Conservation (phyloP, 148 eudicot species). For the Chenopodium quinoa region DNA sequence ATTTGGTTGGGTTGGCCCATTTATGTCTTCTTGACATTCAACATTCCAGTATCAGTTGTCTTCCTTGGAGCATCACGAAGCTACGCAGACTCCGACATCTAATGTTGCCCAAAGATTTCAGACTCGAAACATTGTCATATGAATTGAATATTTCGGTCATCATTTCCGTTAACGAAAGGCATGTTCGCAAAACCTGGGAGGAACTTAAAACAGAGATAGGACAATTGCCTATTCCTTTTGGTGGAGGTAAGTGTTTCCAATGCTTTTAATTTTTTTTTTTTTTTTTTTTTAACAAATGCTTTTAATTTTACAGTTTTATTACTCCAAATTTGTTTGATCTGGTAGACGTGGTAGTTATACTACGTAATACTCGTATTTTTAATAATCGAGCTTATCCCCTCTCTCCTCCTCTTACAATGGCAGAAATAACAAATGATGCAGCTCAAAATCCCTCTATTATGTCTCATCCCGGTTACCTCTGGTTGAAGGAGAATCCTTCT, state of each 20-base stretch:
- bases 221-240: neutral
- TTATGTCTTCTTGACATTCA: neutral
- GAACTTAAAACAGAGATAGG: neutral
- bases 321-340: neutral
- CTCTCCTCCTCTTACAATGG: too few species aligned
- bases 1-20: neutral
- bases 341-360: neutral
- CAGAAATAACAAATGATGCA: too few species aligned
- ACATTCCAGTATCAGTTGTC: neutral
- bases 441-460: too few species aligned
- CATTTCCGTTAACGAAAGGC: neutral
- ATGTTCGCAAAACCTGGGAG: neutral
- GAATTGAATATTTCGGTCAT: neutral
- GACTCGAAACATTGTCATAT: neutral
- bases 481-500: accelerated
- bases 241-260: neutral
- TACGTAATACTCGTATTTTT: too few species aligned
- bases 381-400: too few species aligned
- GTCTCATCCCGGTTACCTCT: too few species aligned
- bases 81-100: neutral
- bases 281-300: too few species aligned
- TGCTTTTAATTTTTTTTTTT: too few species aligned
- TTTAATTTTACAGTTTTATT: too few species aligned
- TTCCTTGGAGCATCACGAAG: neutral
- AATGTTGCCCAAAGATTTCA: neutral